Conservation (phyloP, 192 early-diverging fungal genomes). For the Radiomyces spectabilis region DNA sequence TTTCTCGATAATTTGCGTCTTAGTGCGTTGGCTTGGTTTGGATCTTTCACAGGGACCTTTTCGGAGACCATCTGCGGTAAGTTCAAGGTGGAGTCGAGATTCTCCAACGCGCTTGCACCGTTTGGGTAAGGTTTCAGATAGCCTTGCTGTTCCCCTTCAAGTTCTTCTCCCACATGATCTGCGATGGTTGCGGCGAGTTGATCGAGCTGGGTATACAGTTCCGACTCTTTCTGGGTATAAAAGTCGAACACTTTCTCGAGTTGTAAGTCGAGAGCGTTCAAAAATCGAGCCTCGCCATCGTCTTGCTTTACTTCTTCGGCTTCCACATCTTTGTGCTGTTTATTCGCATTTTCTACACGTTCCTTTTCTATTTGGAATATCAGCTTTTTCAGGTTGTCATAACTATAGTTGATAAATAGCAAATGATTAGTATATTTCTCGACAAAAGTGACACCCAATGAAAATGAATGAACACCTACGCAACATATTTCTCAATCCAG, state of each 20-base stretch:
- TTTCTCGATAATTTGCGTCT: slow-evolving; percentile 3
- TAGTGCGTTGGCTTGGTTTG: not conserved
- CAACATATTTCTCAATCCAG: slow-evolving; percentile 74
- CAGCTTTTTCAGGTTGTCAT: slow-evolving; percentile 26
- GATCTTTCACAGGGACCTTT: not conserved
- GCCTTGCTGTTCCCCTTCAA: not conserved
- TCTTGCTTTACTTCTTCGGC: not conserved
- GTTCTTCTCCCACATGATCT: not conserved
- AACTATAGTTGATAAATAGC: slow-evolving; percentile 9
- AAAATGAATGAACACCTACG: slow-evolving; percentile 42
- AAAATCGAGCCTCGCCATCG: slow-evolving; percentile 32
- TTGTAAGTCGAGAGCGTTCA: slow-evolving; percentile 60
- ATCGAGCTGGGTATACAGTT: slow-evolving; percentile 48
- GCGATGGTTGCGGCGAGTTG: slow-evolving; percentile 31
- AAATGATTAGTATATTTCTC: not conserved
- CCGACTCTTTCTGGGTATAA: slow-evolving; percentile 61
- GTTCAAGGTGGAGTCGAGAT: slow-evolving; percentile 7
- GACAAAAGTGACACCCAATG: not conserved
- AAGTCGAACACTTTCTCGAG: slow-evolving; percentile 63
- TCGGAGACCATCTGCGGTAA: no score
- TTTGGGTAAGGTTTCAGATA: not conserved
- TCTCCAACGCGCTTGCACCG: not conserved
- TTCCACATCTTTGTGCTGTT: slow-evolving; percentile 4
- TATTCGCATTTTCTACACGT: slow-evolving; percentile 12
- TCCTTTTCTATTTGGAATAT: slow-evolving; percentile 31